Evolutionary conservation across 2,329 filamentous ascomycete species (phyloP).

Genomic region (Ophiostoma himal-ulmi): DNA sequence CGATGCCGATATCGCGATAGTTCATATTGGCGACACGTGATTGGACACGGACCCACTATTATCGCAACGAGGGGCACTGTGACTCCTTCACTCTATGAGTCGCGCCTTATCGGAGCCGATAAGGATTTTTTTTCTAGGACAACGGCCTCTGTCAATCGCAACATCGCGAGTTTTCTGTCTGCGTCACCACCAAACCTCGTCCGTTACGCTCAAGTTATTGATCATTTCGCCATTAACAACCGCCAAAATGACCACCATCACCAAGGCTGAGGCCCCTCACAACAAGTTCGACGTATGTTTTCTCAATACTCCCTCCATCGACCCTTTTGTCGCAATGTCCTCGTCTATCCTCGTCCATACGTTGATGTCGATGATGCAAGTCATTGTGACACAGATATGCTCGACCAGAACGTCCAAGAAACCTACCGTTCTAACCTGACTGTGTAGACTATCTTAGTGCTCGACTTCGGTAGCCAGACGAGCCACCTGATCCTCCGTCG

Average conservation of each 20-base stretch:
- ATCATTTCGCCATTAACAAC: neutral
- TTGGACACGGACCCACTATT: neutral
- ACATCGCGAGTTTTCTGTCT: slow-evolving; percentile 2
- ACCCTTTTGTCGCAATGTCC: neutral
- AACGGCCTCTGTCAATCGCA: neutral
- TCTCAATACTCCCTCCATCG: neutral
- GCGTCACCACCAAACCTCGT: slow-evolving; percentile 13
- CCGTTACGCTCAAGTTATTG: slow-evolving; percentile 6
- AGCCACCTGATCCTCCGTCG: slow-evolving; percentile 70
- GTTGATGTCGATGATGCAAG: neutral
- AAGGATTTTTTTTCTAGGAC: slow-evolving; percentile 13
- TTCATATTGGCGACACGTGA: slow-evolving; percentile 4
- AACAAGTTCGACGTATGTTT: slow-evolving; percentile 22
- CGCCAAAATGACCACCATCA: slow-evolving; percentile 17
- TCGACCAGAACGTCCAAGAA: neutral
- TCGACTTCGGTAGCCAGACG: slow-evolving; percentile 68
- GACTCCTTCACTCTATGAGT: neutral
- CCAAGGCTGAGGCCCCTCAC: slow-evolving; percentile 20
- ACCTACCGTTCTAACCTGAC: neutral
- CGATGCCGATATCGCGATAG: neutral
- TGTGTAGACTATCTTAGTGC: slow-evolving; percentile 59
- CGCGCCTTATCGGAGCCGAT: slow-evolving; percentile 13
- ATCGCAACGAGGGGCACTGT: slow-evolving; percentile 8
- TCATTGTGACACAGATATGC: neutral
- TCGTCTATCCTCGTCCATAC: neutral